Base-by-base conservation (phyloP, 495 filamentous ascomycete species). In the Neurospora tetrasperma region DNA sequence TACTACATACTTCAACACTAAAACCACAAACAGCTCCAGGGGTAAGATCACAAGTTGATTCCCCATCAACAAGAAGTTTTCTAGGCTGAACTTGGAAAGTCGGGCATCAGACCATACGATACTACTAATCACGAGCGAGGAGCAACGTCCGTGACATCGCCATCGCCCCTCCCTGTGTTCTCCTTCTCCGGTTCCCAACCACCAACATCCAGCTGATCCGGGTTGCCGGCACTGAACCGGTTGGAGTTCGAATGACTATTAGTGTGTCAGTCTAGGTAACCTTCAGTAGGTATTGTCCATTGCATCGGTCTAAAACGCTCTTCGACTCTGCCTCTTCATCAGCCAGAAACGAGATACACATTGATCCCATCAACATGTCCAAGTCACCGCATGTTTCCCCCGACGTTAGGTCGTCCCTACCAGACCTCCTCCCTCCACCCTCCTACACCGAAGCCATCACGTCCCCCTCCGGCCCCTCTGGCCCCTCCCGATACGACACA, bases 361-460 rank as follows among this genome's bases (percentile, higher is more conserved):
- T 27, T 27, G 27, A 31, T 31, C 27, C 48, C 23, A 59, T 27
- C 20, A 62, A 62, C 1, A 62, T 62, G 54, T 35, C 54, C 23
- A 62, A 35, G 14, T 7, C 23, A 62, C 23, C 23, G 7, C 23
- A 62, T 62, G 5, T 39, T 39, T 27, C 7, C 3, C 12, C 23
- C 54, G 12, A 35, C 12, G 7, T 62, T 4, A 14, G 5, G 48
- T 27, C 20, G 5, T 59, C 48, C 20, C 20, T 16, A 2, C 48
- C 23, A 5, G 54, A 35, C 54, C 27, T 18, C 23, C 54, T 75
- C n/a, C 70, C 71, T 71, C 5, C 83, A 82, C 82, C 83, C 59
- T 77, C 82, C 41, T 83, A 83, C 77, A 76, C 76, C 48, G 77
- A 79, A 41, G 59, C 78, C 72, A 75, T 54, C 70, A 62, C 59